These are phyloP conservation scores for Diaporthe vaccinii DNA, from an alignment of 2,329 filamentous ascomycete species.

Conservation along the genomic window DNA sequence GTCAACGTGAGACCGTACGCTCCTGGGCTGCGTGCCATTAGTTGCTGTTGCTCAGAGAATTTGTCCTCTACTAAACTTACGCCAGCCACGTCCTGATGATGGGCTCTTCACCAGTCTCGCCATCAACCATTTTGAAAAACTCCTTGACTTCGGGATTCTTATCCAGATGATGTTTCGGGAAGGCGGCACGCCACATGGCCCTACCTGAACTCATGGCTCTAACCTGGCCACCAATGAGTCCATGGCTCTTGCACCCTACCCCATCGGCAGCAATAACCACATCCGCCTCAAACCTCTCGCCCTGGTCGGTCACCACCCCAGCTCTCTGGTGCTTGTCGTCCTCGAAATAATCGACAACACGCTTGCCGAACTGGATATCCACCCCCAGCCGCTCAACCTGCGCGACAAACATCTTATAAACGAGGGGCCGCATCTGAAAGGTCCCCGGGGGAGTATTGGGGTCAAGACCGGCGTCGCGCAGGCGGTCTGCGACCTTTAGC, in stretches of 20 bases:
- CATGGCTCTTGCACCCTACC: neutral
- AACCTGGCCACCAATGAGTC: neutral
- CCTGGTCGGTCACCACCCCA: neutral
- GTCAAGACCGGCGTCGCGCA: constrained; percentile 54
- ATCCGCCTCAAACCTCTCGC: neutral
- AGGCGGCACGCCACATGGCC: constrained; percentile 14
- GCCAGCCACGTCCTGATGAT: constrained; percentile 6
- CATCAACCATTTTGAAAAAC: constrained; percentile 12
- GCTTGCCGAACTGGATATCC: neutral
- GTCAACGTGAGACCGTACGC: constrained; percentile 13
- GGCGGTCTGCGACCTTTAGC: constrained; percentile 63
- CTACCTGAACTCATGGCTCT: constrained; percentile 1
- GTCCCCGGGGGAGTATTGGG: neutral
- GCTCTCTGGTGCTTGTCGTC: neutral
- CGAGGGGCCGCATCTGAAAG: constrained; percentile 10
- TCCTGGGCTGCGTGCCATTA: neutral
- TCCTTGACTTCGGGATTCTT: neutral
- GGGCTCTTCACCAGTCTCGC: constrained; percentile 6
- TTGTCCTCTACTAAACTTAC: neutral
- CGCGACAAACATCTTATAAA: constrained; percentile 13
- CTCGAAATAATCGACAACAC: neutral
- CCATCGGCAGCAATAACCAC: neutral
- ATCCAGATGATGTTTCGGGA: constrained; percentile 3
- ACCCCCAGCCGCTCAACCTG: neutral
- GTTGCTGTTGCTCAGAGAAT: neutral